Base-by-base conservation (phyloP, 2,329 filamentous ascomycete species). In the Incumbomyces delicatus region DNA sequence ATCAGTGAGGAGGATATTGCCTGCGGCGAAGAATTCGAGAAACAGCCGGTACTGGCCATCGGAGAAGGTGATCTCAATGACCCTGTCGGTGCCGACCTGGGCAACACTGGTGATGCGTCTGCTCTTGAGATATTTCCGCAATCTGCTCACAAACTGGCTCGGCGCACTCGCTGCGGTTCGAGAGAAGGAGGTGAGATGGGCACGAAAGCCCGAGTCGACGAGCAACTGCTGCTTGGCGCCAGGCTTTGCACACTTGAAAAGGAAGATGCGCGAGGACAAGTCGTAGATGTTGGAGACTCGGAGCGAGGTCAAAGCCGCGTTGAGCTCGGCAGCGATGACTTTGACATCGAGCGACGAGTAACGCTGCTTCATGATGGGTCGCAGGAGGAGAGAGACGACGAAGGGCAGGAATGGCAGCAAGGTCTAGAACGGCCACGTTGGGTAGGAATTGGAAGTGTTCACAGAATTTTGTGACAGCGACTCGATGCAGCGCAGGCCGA, bases 271-370 rank as follows among this genome's bases (percentile, higher is more conserved):
- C 27, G 40, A 55, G 22, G 87, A 94, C 50, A 98, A 79, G 65
- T 98, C 92, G 70, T 98, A 96, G 63, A 95, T 83, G 63, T 98
- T 98, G 52, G 86, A 80, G 42, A 96, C 77, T 53, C 92, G 85
- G 52, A 96, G 75, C 49, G 80, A 79, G 49, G 83, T 78, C 45
- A 98, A 76, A 54, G 76, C 78, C 53, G 77, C 72, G 50, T 87
- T 83, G 52, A 98, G 84, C 76, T 98, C 92, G 64, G 94, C 87
- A 47, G 88, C 85, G 62, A 96, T 94, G 66, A 94, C 87, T 68
- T 75, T 74, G 49, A 77, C 73, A 57, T 78, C 75, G 40, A 77
- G 61, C 38, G 74, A 77, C 27, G 75, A 78, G 58, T 75, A 77
- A 56, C 75, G 69, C 58, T 77, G 75, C 64, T 78, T 78, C 75